These are phyloP conservation scores for Malus fusca DNA, from an alignment of 306 rosid genomes.

Conservation along the genomic window DNA sequence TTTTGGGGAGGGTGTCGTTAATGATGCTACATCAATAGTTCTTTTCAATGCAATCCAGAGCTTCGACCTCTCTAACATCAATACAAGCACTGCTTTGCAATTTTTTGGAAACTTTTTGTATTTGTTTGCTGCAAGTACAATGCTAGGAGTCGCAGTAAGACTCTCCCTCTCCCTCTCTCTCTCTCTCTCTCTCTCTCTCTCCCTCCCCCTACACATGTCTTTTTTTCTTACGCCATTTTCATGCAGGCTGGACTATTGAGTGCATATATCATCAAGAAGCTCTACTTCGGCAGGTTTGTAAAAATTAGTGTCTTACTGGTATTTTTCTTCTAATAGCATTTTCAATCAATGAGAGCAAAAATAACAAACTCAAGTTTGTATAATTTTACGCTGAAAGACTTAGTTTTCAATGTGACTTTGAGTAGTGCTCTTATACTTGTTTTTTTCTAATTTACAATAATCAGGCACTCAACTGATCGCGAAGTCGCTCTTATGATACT, in stretches of 20 bases:
- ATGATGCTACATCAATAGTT: slow-evolving; percentile 93
- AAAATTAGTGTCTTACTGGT: slow-evolving; percentile 17
- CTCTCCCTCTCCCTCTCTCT: slow-evolving; percentile 3
- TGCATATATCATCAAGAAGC: slow-evolving; percentile 67
- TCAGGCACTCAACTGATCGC: slow-evolving; percentile 87
- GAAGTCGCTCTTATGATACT: slow-evolving; percentile 98
- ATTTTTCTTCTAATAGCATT: not conserved
- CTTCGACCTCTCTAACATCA: slow-evolving; percentile 76
- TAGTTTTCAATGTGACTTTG: not conserved
- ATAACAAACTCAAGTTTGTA: not conserved
- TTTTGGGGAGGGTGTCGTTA: slow-evolving; percentile 94
- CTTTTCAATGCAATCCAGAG: slow-evolving; percentile 94
- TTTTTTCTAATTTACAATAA: slow-evolving; percentile 4
- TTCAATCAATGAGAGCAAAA: not conserved
- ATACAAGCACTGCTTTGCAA: slow-evolving; percentile 54
- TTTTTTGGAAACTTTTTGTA: slow-evolving; percentile 60
- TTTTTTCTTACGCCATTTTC: not conserved
- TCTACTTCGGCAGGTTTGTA: slow-evolving; percentile 80
- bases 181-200: not conserved
- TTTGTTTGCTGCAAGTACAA: slow-evolving; percentile 65
- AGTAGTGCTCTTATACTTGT: slow-evolving; percentile 1
- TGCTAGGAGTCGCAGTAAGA: slow-evolving; percentile 66
- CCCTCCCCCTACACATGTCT: too few species aligned
- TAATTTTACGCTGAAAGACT: not conserved
- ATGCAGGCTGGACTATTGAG: slow-evolving; percentile 84